These are phyloP conservation scores for Dipodascus albidus DNA, from an alignment of 805 yeast species.

Conservation along the genomic window DNA sequence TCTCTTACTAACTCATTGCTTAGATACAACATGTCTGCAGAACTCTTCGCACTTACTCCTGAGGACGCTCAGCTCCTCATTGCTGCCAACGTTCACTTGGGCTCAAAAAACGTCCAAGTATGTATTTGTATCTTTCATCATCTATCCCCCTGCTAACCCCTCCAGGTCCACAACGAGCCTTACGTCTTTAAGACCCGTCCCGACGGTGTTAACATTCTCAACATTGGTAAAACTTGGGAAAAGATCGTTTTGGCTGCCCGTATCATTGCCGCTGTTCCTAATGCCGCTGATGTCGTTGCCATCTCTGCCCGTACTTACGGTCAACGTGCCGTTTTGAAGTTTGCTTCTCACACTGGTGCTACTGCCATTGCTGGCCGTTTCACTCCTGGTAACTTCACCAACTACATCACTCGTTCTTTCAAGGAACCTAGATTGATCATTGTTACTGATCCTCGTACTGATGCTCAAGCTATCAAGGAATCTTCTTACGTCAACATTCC, in stretches of 20 bases:
- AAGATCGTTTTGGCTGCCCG: slow-evolving; percentile 99
- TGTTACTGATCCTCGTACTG: slow-evolving; percentile 99
- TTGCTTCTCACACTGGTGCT: slow-evolving; percentile 99
- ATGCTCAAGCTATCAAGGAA: slow-evolving; percentile 99
- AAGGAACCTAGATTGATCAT: slow-evolving; percentile 99
- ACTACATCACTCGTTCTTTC: slow-evolving; percentile 99
- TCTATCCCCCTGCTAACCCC: too few relatives aligned
- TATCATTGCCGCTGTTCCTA: slow-evolving; percentile 98
- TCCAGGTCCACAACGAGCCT: slow-evolving; percentile 68
- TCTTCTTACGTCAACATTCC: slow-evolving; percentile 99
- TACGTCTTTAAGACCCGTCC: slow-evolving; percentile 92
- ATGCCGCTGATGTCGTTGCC: slow-evolving; percentile 96
- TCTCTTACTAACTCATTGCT: background rate
- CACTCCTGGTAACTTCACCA: slow-evolving; percentile 99
- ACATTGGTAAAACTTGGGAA: slow-evolving; percentile 99
- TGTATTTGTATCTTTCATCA: slow-evolving; percentile 27
- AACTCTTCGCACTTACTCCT: slow-evolving; percentile 54
- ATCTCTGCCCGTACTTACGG: slow-evolving; percentile 99
- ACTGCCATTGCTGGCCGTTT: slow-evolving; percentile 99
- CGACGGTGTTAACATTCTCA: slow-evolving; percentile 98
- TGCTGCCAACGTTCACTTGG: slow-evolving; percentile 99
- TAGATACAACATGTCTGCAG: slow-evolving; percentile 15
- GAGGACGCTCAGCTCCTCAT: slow-evolving; percentile 98
- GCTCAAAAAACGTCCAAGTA: slow-evolving; percentile 99
- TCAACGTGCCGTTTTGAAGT: slow-evolving; percentile 99